Conservation (phyloP, 768 basidiomycete genomes). For the Cystobasidium ongulense region DNA sequence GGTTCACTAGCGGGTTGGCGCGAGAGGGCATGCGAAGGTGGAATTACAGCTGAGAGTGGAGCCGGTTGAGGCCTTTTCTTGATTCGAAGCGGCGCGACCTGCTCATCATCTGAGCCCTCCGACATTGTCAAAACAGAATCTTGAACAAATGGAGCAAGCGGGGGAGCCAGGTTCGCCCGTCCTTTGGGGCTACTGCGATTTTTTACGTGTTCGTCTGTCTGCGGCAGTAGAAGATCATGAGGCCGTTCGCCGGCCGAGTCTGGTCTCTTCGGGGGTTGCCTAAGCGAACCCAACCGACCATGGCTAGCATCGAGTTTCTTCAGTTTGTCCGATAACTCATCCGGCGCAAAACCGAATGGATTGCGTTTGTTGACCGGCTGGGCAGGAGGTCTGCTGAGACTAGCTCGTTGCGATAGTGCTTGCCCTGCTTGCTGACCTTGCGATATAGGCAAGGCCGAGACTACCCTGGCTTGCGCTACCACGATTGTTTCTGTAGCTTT, state of each 20-base stretch:
- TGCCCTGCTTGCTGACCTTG: neutral
- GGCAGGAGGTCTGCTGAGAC: neutral
- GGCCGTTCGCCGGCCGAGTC: conserved; percentile 30
- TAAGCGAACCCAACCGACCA: neutral
- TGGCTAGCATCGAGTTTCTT: neutral
- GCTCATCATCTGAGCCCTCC: conserved; percentile 15
- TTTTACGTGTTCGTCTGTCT: conserved; percentile 38
- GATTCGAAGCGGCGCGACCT: conserved; percentile 5
- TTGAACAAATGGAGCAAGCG: conserved; percentile 37
- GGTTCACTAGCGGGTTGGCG: neutral
- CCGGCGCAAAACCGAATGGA: conserved; percentile 20
- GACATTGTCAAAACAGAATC: conserved; percentile 33
- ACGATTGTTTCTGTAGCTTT: neutral
- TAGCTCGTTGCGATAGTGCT: neutral
- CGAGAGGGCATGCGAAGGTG: neutral
- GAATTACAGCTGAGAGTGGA: neutral
- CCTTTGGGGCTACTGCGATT: conserved; percentile 28
- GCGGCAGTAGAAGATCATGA: conserved; percentile 38
- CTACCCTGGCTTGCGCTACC: neutral
- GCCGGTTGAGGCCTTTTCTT: neutral
- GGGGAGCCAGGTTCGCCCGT: conserved; percentile 30
- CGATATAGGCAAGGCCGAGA: neutral
- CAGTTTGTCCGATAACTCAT: conserved; percentile 7
- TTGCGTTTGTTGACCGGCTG: neutral
- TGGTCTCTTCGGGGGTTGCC: conserved; percentile 8